phyloP scores from a whole-genome alignment of 768 basidiomycete genomes.

The Cyathus striatus region DNA sequence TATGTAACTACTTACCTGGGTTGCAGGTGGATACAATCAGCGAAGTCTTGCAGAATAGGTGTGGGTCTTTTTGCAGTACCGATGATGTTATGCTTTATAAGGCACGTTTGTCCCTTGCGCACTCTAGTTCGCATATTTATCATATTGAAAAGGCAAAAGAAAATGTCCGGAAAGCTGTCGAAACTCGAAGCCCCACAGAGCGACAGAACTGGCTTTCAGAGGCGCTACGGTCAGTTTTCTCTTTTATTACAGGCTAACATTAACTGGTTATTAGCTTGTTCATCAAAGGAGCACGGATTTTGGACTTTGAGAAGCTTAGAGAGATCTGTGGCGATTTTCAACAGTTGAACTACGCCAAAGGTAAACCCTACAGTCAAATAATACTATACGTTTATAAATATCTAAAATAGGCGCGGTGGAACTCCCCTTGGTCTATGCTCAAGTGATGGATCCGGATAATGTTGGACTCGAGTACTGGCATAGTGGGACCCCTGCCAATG shows the following conservation, averaged over 20 bases:
- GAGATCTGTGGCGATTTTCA: constrained; percentile 91
- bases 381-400: not conserved
- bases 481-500: constrained; percentile 50
- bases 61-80: constrained; percentile 95
- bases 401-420: constrained; percentile 65
- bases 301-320: constrained; percentile 78
- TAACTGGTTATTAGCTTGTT: constrained; percentile 78
- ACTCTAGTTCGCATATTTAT: constrained; percentile 4
- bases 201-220: constrained; percentile 78
- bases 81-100: constrained; percentile 99
- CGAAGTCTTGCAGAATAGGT: constrained; percentile 89
- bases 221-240: constrained; percentile 66
- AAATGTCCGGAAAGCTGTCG: constrained; percentile 85
- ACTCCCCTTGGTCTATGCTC: constrained; percentile 80
- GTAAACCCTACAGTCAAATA: no score
- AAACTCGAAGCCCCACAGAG: constrained; percentile 69
- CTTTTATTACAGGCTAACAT: not conserved
- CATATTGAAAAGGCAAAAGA: constrained; percentile 70
- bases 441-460: constrained; percentile 70
- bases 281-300: constrained; percentile 78
- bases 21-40: constrained; percentile 91
- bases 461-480: constrained; percentile 76
- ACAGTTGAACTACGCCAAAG: constrained; percentile 77
- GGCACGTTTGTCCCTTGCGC: constrained; percentile 32
- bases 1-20: constrained; percentile 7